Conservation (phyloP, 2,329 filamentous ascomycete species). For the Drechmeria coniospora region DNA sequence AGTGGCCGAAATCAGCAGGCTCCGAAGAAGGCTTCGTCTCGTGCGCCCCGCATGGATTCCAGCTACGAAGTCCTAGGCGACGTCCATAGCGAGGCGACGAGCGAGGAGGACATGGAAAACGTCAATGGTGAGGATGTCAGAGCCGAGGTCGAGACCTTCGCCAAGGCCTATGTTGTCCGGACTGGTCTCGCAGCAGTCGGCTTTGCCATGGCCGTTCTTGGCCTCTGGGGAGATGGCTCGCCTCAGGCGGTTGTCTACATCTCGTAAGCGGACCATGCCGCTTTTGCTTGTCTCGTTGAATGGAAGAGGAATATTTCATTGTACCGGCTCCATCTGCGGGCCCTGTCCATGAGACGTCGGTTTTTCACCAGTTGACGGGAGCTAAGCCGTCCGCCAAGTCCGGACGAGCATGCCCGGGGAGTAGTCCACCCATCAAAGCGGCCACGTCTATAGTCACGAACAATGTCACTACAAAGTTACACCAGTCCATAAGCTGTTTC, state of each 20-base stretch:
- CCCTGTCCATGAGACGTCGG: too few species aligned
- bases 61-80: constrained; percentile 56
- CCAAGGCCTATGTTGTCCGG: constrained; percentile 37
- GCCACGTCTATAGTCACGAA: too few species aligned
- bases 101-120: constrained; percentile 34
- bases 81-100: constrained; percentile 30
- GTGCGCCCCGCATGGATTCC: constrained; percentile 42
- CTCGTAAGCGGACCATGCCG: constrained; percentile 9
- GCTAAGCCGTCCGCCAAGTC: too few species aligned
- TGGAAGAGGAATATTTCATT: too few species aligned
- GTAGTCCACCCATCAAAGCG: too few species aligned
- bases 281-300: not conserved
- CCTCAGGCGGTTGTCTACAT: constrained; percentile 18
- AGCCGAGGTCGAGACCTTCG: constrained; percentile 37
- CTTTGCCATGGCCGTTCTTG: constrained; percentile 46
- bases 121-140: constrained; percentile 50
- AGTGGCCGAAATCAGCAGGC: constrained; percentile 10
- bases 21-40: constrained; percentile 14
- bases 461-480: too few species aligned
- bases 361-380: too few species aligned
- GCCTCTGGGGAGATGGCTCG: constrained; percentile 50
- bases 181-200: constrained; percentile 38
- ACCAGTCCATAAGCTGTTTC: too few species aligned
- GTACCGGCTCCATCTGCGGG: too few species aligned
- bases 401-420: too few species aligned